Conservation (phyloP, 805 yeast species). For the Lachancea sp. region DNA sequence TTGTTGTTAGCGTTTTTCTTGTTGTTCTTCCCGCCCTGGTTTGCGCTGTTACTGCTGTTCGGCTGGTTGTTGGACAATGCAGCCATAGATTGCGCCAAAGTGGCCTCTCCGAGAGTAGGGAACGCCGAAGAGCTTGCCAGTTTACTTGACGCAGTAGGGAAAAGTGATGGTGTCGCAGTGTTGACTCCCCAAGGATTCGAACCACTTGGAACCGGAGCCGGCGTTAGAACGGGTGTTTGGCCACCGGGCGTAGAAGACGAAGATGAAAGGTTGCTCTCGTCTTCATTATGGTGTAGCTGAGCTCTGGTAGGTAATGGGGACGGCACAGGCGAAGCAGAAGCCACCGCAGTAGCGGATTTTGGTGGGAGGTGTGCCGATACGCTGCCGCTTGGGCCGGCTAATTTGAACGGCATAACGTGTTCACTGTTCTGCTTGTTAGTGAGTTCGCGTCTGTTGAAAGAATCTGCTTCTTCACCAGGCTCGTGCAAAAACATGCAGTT, state of each 20-base stretch:
- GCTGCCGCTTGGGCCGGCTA: background rate
- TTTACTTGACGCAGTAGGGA: slow-evolving; percentile 21
- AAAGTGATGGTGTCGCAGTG: slow-evolving; percentile 26
- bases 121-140: slow-evolving; percentile 21
- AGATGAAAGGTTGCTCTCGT: slow-evolving; percentile 12
- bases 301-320: slow-evolving; percentile 30
- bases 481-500: slow-evolving; percentile 98
- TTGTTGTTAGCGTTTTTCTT: slow-evolving; percentile 28
- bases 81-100: slow-evolving; percentile 24
- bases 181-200: slow-evolving; percentile 33
- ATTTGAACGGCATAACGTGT: slow-evolving; percentile 5
- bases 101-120: slow-evolving; percentile 26
- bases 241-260: slow-evolving; percentile 13
- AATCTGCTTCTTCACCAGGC: slow-evolving; percentile 99
- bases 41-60: slow-evolving; percentile 18
- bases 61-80: slow-evolving; percentile 20
- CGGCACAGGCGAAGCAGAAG: slow-evolving; percentile 11
- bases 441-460: slow-evolving; percentile 64
- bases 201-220: slow-evolving; percentile 30
- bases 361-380: background rate
- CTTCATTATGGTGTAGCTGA: slow-evolving; percentile 25
- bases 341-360: background rate
- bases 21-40: slow-evolving; percentile 21
- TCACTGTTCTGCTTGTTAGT: slow-evolving; percentile 28
- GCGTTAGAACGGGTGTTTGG: slow-evolving; percentile 26